Evolutionary conservation across 169 alveolate genomes (phyloP), one percentile per base, ranked within the genome.

Genomic region (Eimeria sp.): DNA sequence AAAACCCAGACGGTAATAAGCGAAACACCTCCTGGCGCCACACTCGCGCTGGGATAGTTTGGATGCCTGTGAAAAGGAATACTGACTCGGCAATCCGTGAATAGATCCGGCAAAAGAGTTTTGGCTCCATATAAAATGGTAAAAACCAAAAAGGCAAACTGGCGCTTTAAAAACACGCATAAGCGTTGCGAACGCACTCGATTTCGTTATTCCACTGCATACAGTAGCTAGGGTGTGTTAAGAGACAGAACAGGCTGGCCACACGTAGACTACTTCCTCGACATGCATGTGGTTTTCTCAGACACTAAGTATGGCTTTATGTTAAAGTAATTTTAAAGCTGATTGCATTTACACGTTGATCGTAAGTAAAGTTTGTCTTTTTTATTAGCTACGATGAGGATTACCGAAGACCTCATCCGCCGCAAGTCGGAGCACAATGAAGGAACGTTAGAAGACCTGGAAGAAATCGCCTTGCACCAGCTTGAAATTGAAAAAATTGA

Each of bases 381-480:
- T 20, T 56, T 14, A 49, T n/a, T 11, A 88, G 33, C 37, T 16
- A 64, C 87, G 95, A 95, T 95, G 97, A 62, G 96, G 27, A 95
- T 95, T 27, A 95, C 97, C 11, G 97, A 97, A 78, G 99, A 98
- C 96, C 95, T 99, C 78, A 95, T 99, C 46, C 98, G 99, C 66
- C 98, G 97, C 91, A 97, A 99, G 76, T 98, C 99, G 54, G 99
- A 99, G 96, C 99, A 99, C 96, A 98, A 99, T 97, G 99, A 99
- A 76, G 99, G 99, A 62, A 95, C 98, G 82, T 95, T 99, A 64
- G 93, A 99, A 18, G 98, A 98, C 33, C 96, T 99, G 74, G 99
- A 99, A 97, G 99, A 99, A 97, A 97, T 98, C 52, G 97, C 99
- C 3, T 93, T 98, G 78, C 99, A 98, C 96, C 98, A 99, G 91